phyloP scores from a whole-genome alignment of 306 rosid species.

The Begonia peltatifolia region DNA sequence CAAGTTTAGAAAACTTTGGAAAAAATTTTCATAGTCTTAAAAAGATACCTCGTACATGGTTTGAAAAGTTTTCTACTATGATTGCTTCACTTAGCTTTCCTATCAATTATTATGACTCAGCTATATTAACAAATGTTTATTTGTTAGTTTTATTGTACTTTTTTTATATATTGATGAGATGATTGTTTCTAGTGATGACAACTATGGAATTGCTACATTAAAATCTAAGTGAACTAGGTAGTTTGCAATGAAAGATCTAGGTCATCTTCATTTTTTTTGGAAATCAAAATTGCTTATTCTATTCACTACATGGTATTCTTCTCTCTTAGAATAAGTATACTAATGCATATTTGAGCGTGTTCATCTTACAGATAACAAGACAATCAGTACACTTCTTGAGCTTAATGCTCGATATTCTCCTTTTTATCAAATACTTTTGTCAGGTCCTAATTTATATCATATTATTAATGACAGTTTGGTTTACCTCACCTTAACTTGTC shows the following conservation, averaged over 20 bases:
- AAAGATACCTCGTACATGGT: background rate
- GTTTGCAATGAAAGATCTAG: background rate
- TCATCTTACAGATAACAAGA: too few relatives aligned
- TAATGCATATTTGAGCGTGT: too few relatives aligned
- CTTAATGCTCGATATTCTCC: too few relatives aligned
- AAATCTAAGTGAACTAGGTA: background rate
- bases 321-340: too few relatives aligned
- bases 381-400: too few relatives aligned
- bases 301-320: too few relatives aligned
- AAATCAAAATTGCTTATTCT: too few relatives aligned
- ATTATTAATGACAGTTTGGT: too few relatives aligned
- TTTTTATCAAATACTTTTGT: too few relatives aligned
- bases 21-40: background rate
- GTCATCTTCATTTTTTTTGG: too few relatives aligned
- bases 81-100: background rate
- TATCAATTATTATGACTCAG: background rate
- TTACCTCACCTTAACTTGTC: too few relatives aligned
- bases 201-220: background rate
- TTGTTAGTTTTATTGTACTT: background rate
- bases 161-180: background rate
- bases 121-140: background rate
- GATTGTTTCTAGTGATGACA: background rate
- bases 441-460: too few relatives aligned
- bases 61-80: background rate
- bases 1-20: background rate